Evolutionary conservation across 2,329 filamentous ascomycete species (phyloP), one percentile per base, ranked within the genome.

Genomic region (Fusarium azukiicola): DNA sequence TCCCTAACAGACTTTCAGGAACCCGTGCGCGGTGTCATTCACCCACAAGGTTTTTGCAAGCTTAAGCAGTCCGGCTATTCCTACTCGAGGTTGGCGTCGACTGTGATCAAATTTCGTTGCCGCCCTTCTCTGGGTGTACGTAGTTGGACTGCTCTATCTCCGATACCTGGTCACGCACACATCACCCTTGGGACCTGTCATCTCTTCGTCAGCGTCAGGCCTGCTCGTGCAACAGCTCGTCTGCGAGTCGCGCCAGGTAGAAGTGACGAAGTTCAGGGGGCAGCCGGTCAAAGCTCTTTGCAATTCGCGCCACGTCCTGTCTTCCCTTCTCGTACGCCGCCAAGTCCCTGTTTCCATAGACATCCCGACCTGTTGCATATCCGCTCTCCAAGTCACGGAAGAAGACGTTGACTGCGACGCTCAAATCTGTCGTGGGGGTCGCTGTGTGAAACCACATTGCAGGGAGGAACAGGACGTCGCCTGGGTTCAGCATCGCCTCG

Each of bases 391-490:
- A 89, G 76, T 94, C 95, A 56, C 94, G 93, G 88, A 98, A 98
- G 89, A 98, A 98, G 40, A 97, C 92, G 84, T 98, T 98, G n/a
- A 98, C 94, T 2, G 96, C 96, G 12, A 98, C 90, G 80, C 96
- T 97, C 74, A 93, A 85, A 58, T 89, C 85, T 12, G 91, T 87
- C 2, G 86, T 89, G 2, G 95, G 94, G 1, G 91, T 90, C 3
- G 94, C 95, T 1, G 96, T 95, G 85, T 98, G 97, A 17, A 96
- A 90, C 97, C 97, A 98, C 80, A 98, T 91, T 1, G 96, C 93
- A 1, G 97, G 97, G 42, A 98, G 91, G 85, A 96, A 97, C 13
- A 98, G 88, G 4, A 97, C 91, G 73, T 98, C 96, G 3, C 96
- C 96, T 0, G 95, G 93, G 2, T 89, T 85, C 8, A 98, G 88